Evolutionary conservation across 2,329 filamentous ascomycete genomes (phyloP).

Genomic region (Raffaelea albimanens): DNA sequence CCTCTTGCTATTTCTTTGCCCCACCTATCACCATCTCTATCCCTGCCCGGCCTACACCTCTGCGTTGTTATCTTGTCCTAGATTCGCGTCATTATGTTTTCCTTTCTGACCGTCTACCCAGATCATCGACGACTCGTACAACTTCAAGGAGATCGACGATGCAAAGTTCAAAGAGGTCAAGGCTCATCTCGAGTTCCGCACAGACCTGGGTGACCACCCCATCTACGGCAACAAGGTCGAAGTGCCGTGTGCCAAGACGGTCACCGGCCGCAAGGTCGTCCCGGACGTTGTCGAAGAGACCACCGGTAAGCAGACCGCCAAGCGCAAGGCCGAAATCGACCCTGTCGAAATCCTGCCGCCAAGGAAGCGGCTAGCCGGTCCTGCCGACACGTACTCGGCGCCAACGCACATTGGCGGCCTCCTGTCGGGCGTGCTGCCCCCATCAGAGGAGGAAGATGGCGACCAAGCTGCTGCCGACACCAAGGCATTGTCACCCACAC

Average conservation of each 20-base stretch:
- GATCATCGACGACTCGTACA: constrained; percentile 13
- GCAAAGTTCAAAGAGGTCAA: constrained; percentile 11
- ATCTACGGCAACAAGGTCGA: constrained; percentile 19
- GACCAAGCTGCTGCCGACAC: constrained; percentile 9
- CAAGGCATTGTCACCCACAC: constrained; percentile 12
- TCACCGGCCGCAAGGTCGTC: constrained; percentile 8
- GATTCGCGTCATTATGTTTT: not conserved
- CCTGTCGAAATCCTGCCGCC: constrained; percentile 28
- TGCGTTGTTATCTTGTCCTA: not conserved
- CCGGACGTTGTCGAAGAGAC: not conserved
- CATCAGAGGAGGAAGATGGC: constrained; percentile 8
- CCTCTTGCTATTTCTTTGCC: too few species aligned
- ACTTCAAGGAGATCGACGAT: constrained; percentile 13
- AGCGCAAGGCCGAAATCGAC: constrained; percentile 42
- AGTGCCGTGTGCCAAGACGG: constrained; percentile 20
- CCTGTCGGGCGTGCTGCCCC: constrained; percentile 21
- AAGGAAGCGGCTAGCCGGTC: constrained; percentile 29
- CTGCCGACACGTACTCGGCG: constrained; percentile 18
- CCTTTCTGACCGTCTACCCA: not conserved
- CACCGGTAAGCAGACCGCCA: constrained; percentile 19
- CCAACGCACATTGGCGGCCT: constrained; percentile 31
- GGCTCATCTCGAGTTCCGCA: constrained; percentile 13
- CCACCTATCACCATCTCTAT: too few species aligned
- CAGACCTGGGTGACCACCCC: constrained; percentile 14
- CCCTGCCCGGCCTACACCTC: not conserved